phyloP scores from a whole-genome alignment of 192 early-diverging fungal species.

The Coemansia sp. region DNA sequence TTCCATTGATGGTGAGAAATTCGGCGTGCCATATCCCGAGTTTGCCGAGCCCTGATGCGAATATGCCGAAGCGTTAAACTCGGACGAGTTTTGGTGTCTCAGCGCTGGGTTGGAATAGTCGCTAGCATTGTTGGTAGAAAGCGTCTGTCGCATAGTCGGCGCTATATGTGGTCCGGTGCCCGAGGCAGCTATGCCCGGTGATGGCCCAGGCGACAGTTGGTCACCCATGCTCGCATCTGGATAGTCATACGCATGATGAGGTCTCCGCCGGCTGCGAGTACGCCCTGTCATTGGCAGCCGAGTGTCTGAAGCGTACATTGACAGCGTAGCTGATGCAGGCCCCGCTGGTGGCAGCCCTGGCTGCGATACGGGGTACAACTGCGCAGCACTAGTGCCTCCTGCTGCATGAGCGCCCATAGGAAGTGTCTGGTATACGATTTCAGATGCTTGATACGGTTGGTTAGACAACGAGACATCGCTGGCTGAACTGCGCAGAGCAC shows the following conservation, averaged over 20 bases:
- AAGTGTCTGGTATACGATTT: conserved; percentile 23
- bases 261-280: conserved; percentile 31
- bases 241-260: conserved; percentile 38
- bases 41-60: conserved; percentile 14
- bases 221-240: conserved; percentile 19
- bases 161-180: not conserved
- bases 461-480: conserved; percentile 16
- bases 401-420: conserved; percentile 9
- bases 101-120: conserved; percentile 13
- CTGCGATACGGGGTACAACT: conserved; percentile 42
- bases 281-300: conserved; percentile 31
- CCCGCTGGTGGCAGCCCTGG: conserved; percentile 42
- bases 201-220: conserved; percentile 12
- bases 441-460: conserved; percentile 2
- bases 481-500: conserved; percentile 1
- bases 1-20: conserved; percentile 7
- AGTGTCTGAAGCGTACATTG: conserved; percentile 18
- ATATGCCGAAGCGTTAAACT: not conserved
- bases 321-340: conserved; percentile 28
- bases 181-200: conserved; percentile 1
- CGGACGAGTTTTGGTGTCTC: conserved; percentile 17
- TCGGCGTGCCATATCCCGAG: conserved; percentile 9
- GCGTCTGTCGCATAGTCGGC: conserved; percentile 21
- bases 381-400: conserved; percentile 5
- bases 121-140: conserved; percentile 18